Evolutionary conservation across 768 basidiomycete genomes (phyloP).

Genomic region (Suillus bovinus): DNA sequence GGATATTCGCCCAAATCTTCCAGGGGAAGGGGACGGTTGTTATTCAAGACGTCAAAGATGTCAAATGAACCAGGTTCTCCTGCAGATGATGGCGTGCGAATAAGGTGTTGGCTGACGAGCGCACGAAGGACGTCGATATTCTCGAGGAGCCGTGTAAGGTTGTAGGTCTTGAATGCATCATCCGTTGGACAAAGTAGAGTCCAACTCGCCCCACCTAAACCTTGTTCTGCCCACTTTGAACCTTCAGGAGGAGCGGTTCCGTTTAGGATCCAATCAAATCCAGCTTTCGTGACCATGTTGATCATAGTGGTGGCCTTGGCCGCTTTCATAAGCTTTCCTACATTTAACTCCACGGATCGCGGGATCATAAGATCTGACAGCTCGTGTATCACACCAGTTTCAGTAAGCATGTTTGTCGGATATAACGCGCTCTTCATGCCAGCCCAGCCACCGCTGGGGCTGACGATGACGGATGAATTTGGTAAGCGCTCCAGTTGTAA

Average conservation of each 20-base stretch:
- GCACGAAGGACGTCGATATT: slow-evolving; percentile 52
- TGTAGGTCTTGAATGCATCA: slow-evolving; percentile 85
- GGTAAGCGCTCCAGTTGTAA: slow-evolving; percentile 67
- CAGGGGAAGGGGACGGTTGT: slow-evolving; percentile 72
- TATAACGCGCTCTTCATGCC: slow-evolving; percentile 62
- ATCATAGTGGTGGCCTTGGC: slow-evolving; percentile 89
- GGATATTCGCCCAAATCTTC: slow-evolving; percentile 71
- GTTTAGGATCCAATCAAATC: slow-evolving; percentile 89
- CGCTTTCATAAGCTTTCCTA: slow-evolving; percentile 89
- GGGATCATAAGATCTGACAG: slow-evolving; percentile 86
- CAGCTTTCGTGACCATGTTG: slow-evolving; percentile 78
- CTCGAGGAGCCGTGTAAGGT: slow-evolving; percentile 72
- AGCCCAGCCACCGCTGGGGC: slow-evolving; percentile 77
- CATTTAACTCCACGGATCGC: slow-evolving; percentile 78
- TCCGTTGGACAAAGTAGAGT: slow-evolving; percentile 91
- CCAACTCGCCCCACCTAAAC: slow-evolving; percentile 62
- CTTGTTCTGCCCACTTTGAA: slow-evolving; percentile 60
- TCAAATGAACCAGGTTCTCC: slow-evolving; percentile 24
- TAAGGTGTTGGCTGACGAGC: slow-evolving; percentile 77
- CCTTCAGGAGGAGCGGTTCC: slow-evolving; percentile 77
- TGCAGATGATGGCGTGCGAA: slow-evolving; percentile 44
- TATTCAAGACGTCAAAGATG: slow-evolving; percentile 45
- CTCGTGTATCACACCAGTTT: slow-evolving; percentile 90
- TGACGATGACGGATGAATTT: slow-evolving; percentile 47
- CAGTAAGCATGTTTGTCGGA: slow-evolving; percentile 71